These are phyloP conservation scores for Rhodomyrtus tomentosa DNA, from an alignment of 345 rosid genomes.

Conservation along the genomic window DNA sequence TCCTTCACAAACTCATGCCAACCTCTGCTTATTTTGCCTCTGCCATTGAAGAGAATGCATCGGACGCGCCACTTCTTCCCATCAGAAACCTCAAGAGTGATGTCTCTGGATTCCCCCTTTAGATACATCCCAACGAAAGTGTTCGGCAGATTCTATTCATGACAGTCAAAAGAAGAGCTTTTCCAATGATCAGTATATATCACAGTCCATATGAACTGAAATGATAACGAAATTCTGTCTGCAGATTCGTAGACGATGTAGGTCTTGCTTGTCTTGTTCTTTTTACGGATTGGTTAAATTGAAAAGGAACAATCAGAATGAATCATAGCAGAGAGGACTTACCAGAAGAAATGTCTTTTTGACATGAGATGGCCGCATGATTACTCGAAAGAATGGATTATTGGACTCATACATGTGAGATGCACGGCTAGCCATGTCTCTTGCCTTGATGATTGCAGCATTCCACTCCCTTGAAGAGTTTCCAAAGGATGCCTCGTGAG, in stretches of 20 bases:
- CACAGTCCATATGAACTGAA: background rate
- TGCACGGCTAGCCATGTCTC: background rate
- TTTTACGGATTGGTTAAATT: background rate
- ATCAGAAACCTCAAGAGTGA: slow-evolving; percentile 12
- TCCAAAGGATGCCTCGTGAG: background rate
- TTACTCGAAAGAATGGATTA: background rate
- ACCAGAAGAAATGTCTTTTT: background rate
- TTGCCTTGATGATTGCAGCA: background rate
- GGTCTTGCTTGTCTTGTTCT: background rate
- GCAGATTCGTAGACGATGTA: background rate
- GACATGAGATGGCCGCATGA: background rate
- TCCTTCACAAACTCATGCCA: background rate
- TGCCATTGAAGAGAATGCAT: background rate
- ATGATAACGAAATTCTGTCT: background rate
- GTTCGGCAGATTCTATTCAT: slow-evolving; percentile 2
- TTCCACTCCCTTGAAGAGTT: background rate
- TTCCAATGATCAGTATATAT: background rate
- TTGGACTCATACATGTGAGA: background rate
- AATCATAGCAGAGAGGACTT: background rate
- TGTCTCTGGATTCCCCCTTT: background rate
- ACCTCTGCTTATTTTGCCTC: background rate
- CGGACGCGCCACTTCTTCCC: slow-evolving; percentile 3
- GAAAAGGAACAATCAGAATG: background rate
- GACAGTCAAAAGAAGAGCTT: background rate
- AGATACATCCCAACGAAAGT: slow-evolving; percentile 2